Conservation (phyloP, 2,329 filamentous ascomycete species). For the Diaporthe australafricana region DNA sequence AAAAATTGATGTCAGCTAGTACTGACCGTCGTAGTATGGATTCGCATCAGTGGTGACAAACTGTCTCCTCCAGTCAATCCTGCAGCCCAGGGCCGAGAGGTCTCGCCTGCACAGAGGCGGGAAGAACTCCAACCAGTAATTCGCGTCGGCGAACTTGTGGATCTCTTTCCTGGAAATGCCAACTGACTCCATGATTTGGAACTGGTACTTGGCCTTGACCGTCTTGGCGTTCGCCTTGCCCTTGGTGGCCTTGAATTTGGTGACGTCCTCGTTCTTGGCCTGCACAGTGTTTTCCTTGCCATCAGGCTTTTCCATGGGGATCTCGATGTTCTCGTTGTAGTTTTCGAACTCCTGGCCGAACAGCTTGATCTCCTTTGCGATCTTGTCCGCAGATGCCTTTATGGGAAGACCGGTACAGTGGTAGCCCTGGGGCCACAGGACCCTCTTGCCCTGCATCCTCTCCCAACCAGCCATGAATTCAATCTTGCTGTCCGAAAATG, state of each 20-base stretch:
- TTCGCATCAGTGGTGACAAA: conserved; percentile 97
- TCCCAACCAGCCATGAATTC: conserved; percentile 91
- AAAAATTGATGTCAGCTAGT: no score
- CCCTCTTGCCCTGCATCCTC: conserved; percentile 89
- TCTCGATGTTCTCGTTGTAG: conserved; percentile 72
- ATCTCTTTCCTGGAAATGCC: conserved; percentile 91
- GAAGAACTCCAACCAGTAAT: conserved; percentile 93
- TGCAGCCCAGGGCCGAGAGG: conserved; percentile 83
- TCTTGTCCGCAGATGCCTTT: conserved; percentile 96
- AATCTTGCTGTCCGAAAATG: conserved; percentile 91
- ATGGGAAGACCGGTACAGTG: conserved; percentile 99
- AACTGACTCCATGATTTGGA: conserved; percentile 88
- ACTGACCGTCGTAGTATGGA: conserved; percentile 83
- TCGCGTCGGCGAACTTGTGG: conserved; percentile 91
- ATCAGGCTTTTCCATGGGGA: conserved; percentile 63
- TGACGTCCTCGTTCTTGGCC: conserved; percentile 73
- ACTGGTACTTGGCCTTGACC: conserved; percentile 94
- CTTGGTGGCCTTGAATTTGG: conserved; percentile 94
- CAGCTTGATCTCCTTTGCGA: conserved; percentile 86
- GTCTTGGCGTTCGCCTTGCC: conserved; percentile 91
- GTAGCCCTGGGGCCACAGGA: conserved; percentile 91
- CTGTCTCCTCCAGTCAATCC: conserved; percentile 92
- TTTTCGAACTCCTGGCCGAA: conserved; percentile 89
- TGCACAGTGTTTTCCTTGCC: conserved; percentile 76
- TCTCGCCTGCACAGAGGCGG: conserved; percentile 84